Base-by-base conservation (phyloP, 75 land plant genomes). In the Larix kaempferi region DNA sequence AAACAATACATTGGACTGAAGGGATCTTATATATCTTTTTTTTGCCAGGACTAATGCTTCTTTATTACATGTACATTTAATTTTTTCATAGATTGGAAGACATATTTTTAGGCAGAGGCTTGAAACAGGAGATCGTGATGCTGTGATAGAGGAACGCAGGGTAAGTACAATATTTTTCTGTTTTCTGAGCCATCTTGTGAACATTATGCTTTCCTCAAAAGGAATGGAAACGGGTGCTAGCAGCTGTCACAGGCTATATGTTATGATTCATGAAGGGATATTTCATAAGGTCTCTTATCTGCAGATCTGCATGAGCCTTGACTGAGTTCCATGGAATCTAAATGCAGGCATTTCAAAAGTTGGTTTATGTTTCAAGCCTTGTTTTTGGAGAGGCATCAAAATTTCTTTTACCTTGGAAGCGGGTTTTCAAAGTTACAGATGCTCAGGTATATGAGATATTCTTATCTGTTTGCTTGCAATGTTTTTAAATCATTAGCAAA, bases 331-430 rank as follows among this genome's bases (percentile, higher is more conserved):
- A 76, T 80, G 44, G 44, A 22, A 35, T 78, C 56, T 23, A 7
- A 37, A 74, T 84, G 84, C 99, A 96, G 99, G 91, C 98, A 79
- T 97, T 97, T 83, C 98, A 94, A 81, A 97, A 92, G 84, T 82
- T 97, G 64, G 88, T 97, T 52, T 97, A 97, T 80, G 95, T 97
- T 54, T 97, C 99, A 61, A 88, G 77, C 52, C 88, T 97, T 67
- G 95, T 94, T 0, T 97, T 97, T 88, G 99, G 99, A 37, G 98
- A 94, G 25, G 99, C 99, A 62, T 92, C 99, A 63, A 84, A 79
- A 63, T 97, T 94, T 77, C 93, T 94, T 71, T 83, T 97, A 76
- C 99, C 99, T 56, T 97, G 99, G 99, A 97, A 97, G 79, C 93
- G 99, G 71, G 89, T 97, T 78, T 97, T 97, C 80, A 92, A 91